Conservation (phyloP, 1,284 basidiomycete genomes). For the Lentinus polychrous region DNA sequence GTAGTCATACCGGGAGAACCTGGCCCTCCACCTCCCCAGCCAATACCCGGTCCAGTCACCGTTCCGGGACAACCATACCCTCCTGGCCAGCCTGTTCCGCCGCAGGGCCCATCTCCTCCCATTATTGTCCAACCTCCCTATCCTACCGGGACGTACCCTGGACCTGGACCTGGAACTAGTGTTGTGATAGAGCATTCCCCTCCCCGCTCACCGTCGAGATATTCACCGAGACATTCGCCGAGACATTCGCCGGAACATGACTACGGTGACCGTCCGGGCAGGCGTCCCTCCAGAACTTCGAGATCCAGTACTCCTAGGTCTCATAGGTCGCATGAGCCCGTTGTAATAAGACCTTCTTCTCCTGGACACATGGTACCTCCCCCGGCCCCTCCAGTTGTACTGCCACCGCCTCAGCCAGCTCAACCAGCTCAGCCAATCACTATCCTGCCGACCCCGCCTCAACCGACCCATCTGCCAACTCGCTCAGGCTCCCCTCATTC, state of each 20-base stretch:
- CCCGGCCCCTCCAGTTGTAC: not conserved
- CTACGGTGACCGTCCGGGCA: too few relatives aligned
- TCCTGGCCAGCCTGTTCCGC: slow-evolving; percentile 4
- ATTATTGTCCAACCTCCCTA: slow-evolving; percentile 17
- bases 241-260: too few relatives aligned
- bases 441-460: not conserved
- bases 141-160: not conserved
- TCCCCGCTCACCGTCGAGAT: not conserved
- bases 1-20: not conserved
- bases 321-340: not conserved
- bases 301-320: not conserved
- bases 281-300: not conserved
- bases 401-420: not conserved
- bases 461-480: too few relatives aligned
- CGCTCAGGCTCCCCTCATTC: too few relatives aligned
- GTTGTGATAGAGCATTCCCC: not conserved
- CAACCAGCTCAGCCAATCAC: not conserved
- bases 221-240: not conserved
- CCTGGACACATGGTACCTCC: too few relatives aligned
- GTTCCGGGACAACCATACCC: not conserved
- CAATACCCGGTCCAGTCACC: not conserved
- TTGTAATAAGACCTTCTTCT: too few relatives aligned
- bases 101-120: slow-evolving; percentile 7
- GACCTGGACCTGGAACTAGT: slow-evolving; percentile 4
- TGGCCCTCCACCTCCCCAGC: not conserved